Evolutionary conservation across 495 filamentous ascomycete species (phyloP), one percentile per base, ranked within the genome.

Genomic region (Aspergillus bridgeri): DNA sequence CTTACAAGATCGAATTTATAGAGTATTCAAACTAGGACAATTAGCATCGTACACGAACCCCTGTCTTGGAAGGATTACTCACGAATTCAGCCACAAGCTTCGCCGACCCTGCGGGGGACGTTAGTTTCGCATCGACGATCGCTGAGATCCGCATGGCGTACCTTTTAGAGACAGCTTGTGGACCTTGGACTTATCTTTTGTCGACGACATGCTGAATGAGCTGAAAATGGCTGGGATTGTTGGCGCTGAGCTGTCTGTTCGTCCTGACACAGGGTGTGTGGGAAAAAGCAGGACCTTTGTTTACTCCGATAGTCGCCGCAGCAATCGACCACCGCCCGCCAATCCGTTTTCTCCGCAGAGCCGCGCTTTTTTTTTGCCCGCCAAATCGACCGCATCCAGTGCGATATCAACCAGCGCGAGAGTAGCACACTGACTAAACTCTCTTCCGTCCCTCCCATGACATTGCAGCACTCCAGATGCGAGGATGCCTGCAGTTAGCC

Each of bases 41-140:
- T 56, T 33, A 63, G 76, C 17, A 71, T 62, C 23, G 49, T 27
- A 33, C n/a, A 25, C 27, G 48, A 13, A 55, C 27, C 11, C 6
- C 49, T 33, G 27, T 27, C 29, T 25, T n/a, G 46, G 46, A 18
- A n/a, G 56, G n/a, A 46, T 44, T 6, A 79, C 90, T 67, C 77
- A 95, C 90, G 69, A 98, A 98, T 82, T 98, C 95, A 22, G 92
- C 85, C 45, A 98, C 89, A 20, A 96, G 80, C 75, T 93, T 96
- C 17, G 90, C 86, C 51, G 88, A 94, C 74, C 82, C 86, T 87
- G 63, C 27, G 20, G 54, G 51, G 42, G 33, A 42, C 27, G 60
- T 78, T 21, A 75, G 67, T 50, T 58, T 60, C 49, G 42, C 18
- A 54, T 11, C n/a, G 42, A 50, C 29, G 27, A 38, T 22, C 46